Conservation (phyloP, 768 basidiomycete genomes). For the Piloderma croceum region DNA sequence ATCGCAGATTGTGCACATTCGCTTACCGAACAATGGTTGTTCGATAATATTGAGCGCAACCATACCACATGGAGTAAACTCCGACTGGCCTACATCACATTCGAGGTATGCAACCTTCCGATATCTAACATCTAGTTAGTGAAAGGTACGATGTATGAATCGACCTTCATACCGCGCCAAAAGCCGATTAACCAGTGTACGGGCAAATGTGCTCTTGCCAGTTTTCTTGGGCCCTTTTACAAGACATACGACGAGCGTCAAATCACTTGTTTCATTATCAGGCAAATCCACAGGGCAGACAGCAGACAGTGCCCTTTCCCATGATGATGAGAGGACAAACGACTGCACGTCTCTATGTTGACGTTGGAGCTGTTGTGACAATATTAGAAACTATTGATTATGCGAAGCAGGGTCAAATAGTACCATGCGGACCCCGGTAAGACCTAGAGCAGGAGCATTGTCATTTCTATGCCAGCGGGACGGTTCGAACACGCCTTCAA, state of each 20-base stretch:
- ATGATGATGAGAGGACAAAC: constrained; percentile 32
- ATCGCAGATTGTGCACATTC: constrained; percentile 2
- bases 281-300: neutral
- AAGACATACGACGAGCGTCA: constrained; percentile 38
- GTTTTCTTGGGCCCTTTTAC: constrained; percentile 83
- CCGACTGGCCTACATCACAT: constrained; percentile 90
- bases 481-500: constrained; percentile 58
- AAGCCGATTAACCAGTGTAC: constrained; percentile 67
- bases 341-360: too few relatives aligned
- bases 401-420: constrained; percentile 10
- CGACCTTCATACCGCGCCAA: constrained; percentile 42
- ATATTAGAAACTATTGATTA: neutral
- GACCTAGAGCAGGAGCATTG: constrained; percentile 33
- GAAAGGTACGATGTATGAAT: neutral
- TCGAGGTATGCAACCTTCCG: constrained; percentile 85
- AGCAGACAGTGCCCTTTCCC: constrained; percentile 25
- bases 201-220: constrained; percentile 87
- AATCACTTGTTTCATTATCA: constrained; percentile 2
- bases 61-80: constrained; percentile 84
- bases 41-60: constrained; percentile 75
- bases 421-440: constrained; percentile 49
- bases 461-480: constrained; percentile 37
- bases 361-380: too few relatives aligned
- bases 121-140: constrained; percentile 31
- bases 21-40: constrained; percentile 62